A percentile compares a stretch with the other conserved stretches of the same genome.
These are phyloP conservation scores for Scedosporium dehoogii DNA, from an alignment of 2,329 filamentous ascomycete genomes.

Conservation along the genomic window DNA sequence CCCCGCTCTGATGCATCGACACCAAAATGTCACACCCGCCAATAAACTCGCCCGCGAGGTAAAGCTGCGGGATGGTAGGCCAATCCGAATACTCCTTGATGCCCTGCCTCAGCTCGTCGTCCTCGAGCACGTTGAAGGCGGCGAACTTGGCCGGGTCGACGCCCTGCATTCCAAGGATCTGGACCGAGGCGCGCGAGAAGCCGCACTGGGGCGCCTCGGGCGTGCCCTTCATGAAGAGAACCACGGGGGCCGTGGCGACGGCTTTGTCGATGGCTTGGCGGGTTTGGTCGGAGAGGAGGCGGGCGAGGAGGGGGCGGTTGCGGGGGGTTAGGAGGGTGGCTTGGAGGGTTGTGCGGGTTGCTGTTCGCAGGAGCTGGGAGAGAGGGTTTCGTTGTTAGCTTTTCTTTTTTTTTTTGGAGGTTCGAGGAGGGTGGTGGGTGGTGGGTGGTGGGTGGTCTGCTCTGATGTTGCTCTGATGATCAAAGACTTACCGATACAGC, in stretches of 20 bases:
- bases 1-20: constrained; percentile 94
- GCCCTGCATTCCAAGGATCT: constrained; percentile 89
- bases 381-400: not conserved
- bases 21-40: constrained; percentile 97
- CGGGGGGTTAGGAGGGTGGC: constrained; percentile 3
- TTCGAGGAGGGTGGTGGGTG: not conserved
- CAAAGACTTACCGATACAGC: not conserved
- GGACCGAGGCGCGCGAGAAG: constrained; percentile 89
- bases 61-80: constrained; percentile 97
- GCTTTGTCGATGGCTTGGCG: constrained; percentile 82
- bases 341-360: constrained; percentile 11
- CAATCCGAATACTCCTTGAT: constrained; percentile 99
- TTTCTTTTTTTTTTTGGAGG: too few species aligned
- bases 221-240: constrained; percentile 98
- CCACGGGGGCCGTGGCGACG: constrained; percentile 77
- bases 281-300: constrained; percentile 72
- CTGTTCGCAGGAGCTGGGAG: constrained; percentile 1
- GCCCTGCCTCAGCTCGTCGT: constrained; percentile 73
- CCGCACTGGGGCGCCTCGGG: constrained; percentile 94
- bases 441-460: not conserved
- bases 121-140: constrained; percentile 96
- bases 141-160: constrained; percentile 93
- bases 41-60: constrained; percentile 90
- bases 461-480: too few species aligned
- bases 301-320: constrained; percentile 32